A percentile compares a stretch with the other conserved stretches of the same genome.
phyloP scores from a whole-genome alignment of 164 flowering plant species.

The Vitis cinerea region DNA sequence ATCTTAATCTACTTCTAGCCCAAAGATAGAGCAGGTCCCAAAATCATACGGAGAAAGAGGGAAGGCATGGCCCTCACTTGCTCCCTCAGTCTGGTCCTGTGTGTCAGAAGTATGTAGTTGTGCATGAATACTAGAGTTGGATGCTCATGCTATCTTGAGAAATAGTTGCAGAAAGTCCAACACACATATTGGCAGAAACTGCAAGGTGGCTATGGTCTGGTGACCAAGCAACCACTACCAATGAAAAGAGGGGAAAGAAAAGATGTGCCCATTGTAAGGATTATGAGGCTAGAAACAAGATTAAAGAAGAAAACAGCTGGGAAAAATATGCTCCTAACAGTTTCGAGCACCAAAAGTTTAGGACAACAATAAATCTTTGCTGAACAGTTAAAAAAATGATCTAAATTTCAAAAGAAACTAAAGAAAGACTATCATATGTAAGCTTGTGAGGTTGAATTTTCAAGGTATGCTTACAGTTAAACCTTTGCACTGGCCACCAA shows the following conservation, averaged over 20 bases:
- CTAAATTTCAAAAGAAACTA: neutral
- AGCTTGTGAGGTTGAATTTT: neutral
- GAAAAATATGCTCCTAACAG: too few species aligned
- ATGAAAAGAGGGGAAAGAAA: too few species aligned
- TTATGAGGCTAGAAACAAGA: too few species aligned
- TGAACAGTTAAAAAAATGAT: neutral
- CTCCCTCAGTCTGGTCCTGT: neutral
- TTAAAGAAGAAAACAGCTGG: too few species aligned
- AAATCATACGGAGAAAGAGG: neutral
- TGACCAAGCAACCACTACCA: neutral
- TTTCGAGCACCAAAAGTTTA: too few species aligned
- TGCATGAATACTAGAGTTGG: too few species aligned
- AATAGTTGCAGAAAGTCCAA: neutral
- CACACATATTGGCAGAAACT: neutral
- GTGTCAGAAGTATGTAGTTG: neutral
- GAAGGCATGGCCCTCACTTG: too few species aligned
- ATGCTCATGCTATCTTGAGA: too few species aligned
- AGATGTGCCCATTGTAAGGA: too few species aligned
- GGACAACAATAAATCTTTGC: neutral
- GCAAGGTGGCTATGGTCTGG: neutral
- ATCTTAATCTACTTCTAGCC: neutral
- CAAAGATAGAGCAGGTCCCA: neutral
- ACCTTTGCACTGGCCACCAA: conserved; percentile 61
- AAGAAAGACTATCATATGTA: neutral
- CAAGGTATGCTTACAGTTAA: conserved; percentile 56